Conservation (phyloP, 495 filamentous ascomycete species). For the Annulohypoxylon bovei region DNA sequence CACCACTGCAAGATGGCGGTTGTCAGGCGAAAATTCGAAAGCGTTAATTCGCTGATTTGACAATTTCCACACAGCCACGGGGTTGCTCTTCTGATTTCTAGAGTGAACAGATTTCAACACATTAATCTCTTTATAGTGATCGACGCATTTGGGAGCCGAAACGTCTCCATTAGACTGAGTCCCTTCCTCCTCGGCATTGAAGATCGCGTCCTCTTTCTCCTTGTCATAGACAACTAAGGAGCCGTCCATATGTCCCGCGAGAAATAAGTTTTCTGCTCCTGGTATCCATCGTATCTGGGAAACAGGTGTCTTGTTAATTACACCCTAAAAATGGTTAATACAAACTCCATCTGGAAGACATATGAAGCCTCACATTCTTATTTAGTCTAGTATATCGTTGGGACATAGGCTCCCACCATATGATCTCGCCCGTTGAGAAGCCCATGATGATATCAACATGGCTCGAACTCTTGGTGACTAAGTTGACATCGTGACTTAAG, state of each 20-base stretch:
- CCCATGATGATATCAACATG: slow-evolving; percentile 95
- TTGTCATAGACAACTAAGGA: slow-evolving; percentile 97
- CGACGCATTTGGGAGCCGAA: slow-evolving; percentile 49
- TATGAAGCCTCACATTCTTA: slow-evolving; percentile 74
- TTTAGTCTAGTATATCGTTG: slow-evolving; percentile 96
- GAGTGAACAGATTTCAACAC: slow-evolving; percentile 91
- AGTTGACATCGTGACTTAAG: slow-evolving; percentile 93
- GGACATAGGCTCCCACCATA: slow-evolving; percentile 98
- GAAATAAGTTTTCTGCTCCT: slow-evolving; percentile 90
- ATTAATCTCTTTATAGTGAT: slow-evolving; percentile 56
- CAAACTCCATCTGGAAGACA: neutral
- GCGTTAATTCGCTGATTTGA: slow-evolving; percentile 89
- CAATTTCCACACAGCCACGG: slow-evolving; percentile 88
- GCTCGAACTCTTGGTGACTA: slow-evolving; percentile 75
- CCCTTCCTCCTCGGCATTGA: slow-evolving; percentile 60
- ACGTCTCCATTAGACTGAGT: slow-evolving; percentile 55
- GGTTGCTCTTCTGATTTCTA: slow-evolving; percentile 91
- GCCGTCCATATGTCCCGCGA: slow-evolving; percentile 93
- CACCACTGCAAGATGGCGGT: slow-evolving; percentile 86
- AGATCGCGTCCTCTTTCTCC: slow-evolving; percentile 90
- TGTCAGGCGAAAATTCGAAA: slow-evolving; percentile 89
- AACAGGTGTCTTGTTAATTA: slow-evolving; percentile 85
- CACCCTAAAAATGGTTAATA: slow-evolving; percentile 63
- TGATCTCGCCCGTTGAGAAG: slow-evolving; percentile 93
- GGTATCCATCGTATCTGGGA: slow-evolving; percentile 93